These are phyloP conservation scores for Talaromyces atroroseus DNA, from an alignment of 2,329 filamentous ascomycete genomes.

Conservation along the genomic window DNA sequence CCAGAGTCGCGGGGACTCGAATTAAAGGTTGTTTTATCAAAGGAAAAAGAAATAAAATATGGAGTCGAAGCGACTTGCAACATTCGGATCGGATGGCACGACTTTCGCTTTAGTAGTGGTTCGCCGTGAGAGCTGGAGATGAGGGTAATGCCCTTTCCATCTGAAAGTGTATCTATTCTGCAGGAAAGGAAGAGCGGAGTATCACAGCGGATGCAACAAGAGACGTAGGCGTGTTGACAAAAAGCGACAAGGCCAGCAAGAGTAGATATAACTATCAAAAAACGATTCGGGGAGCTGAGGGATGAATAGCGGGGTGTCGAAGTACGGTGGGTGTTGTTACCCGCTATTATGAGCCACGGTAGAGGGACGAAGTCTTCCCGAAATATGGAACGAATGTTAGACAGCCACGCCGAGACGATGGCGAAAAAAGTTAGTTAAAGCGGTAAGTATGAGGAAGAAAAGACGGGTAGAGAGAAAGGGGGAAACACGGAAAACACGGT, in stretches of 20 bases:
- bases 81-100: constrained; percentile 11
- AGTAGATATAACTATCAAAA: not conserved
- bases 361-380: not conserved
- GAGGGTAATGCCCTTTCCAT: not conserved
- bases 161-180: not conserved
- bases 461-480: constrained; percentile 12
- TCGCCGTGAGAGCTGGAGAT: not conserved
- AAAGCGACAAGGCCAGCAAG: not conserved
- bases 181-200: not conserved
- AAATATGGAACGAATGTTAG: not conserved
- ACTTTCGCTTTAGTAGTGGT: not conserved
- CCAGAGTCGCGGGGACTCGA: constrained; percentile 8
- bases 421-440: not conserved
- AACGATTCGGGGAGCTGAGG: not conserved
- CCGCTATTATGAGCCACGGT: constrained; percentile 9
- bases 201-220: not conserved
- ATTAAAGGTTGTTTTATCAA: constrained; percentile 11
- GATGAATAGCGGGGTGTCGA: not conserved
- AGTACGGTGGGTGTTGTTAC: not conserved
- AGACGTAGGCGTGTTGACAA: not conserved
- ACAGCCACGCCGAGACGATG: not conserved
- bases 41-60: constrained; percentile 13
- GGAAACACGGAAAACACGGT: constrained; percentile 19
- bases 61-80: constrained; percentile 14
- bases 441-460: not conserved